Evolutionary conservation across 2,329 filamentous ascomycete genomes (phyloP), one percentile per base, ranked within the genome.

Genomic region (Hypoxylon sp.): DNA sequence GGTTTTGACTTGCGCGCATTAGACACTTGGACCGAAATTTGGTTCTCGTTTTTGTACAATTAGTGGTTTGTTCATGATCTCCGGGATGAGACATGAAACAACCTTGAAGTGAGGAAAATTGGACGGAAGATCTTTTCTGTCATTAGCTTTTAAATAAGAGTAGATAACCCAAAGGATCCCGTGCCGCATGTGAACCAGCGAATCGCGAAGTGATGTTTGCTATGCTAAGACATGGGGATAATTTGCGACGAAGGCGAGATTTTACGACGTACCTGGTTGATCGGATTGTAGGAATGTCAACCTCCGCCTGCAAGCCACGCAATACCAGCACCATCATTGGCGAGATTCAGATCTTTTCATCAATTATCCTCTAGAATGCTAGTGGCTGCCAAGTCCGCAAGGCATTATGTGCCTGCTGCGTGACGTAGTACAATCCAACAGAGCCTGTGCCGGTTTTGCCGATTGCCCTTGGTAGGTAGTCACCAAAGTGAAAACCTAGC

Each of bases 371-470:
- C 35, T 29, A 57, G 55, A 22, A 26, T 57, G 26, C 14, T 46
- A 44, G 31, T 47, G 26, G 26, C 5, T 35, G 67, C 67, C 67
- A 70, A 70, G 67, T 51, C 55, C 13, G 22, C 37, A 53, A 35
- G 55, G 57, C 37, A n/a, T 39, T 52, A 29, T 53, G 55, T 42
- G 48, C 17, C 22, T 61, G 60, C 51, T 62, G 51, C 24, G 59
- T 70, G 67, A 68, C 65, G 68, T 68, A 63, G 61, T 48, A 63
- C 65, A 60, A 55, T 42, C 39, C 22, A 42, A 14, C 14, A 60
- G 51, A 55, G 17, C 17, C 46, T 8, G 60, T 70, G 68, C 68
- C 68, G 68, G 58, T 31, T 65, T 68, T 70, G 50, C 68, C 68
- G 68, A 54, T 39, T 48, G 42, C 29, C 19, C 50, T 57, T 48